A percentile compares a stretch with the other conserved stretches of the same genome.
phyloP scores from a whole-genome alignment of 2,329 filamentous ascomycete genomes.

The Diaporthe longicolla region DNA sequence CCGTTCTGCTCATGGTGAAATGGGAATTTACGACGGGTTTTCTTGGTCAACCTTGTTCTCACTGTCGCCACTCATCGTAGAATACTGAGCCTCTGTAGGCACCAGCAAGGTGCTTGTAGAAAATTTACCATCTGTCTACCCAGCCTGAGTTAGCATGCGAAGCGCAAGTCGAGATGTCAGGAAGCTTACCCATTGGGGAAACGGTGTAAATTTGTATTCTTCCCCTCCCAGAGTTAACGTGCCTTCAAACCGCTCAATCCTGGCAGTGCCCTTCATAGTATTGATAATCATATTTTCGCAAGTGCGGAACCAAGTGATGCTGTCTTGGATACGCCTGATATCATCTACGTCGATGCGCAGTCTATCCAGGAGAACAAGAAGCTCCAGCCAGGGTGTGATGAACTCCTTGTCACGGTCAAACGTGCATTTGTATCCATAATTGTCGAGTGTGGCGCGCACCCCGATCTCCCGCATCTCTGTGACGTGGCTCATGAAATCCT shows the following conservation, averaged over 20 bases:
- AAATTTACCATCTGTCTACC: background rate
- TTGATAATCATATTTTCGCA: background rate
- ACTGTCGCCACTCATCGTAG: background rate
- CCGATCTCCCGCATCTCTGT: background rate
- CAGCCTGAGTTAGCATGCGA: background rate
- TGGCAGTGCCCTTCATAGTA: background rate
- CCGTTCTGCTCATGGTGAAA: too few species aligned
- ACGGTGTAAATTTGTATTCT: background rate
- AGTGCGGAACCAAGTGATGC: background rate
- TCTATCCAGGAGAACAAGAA: background rate
- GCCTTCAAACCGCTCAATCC: background rate
- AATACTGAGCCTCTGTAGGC: background rate
- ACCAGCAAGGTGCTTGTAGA: background rate
- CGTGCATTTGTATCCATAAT: background rate
- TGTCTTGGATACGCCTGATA: background rate
- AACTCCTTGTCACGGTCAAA: conserved; percentile 2
- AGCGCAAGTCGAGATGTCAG: background rate
- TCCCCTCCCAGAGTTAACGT: background rate
- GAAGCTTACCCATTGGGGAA: conserved; percentile 13
- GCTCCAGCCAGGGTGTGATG: conserved; percentile 2
- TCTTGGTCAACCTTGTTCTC: background rate
- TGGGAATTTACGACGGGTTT: too few species aligned
- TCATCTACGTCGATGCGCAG: background rate
- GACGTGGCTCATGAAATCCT: background rate
- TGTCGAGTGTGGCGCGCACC: background rate